Conservation (phyloP, 2,329 filamentous ascomycete species). For the Bipolaris sorokiniana region DNA sequence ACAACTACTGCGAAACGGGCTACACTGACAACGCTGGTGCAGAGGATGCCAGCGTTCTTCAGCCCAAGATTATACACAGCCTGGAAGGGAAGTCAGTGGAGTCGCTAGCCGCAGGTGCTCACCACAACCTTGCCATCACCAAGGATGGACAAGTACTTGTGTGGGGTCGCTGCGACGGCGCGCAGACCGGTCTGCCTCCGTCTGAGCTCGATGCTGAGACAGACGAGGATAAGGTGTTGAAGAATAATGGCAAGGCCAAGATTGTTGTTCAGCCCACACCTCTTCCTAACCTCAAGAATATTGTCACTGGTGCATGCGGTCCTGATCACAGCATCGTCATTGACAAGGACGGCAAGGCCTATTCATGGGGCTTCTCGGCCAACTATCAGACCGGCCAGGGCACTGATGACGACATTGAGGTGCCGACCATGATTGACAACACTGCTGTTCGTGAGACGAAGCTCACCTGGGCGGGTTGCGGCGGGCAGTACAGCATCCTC, state of each 20-base stretch:
- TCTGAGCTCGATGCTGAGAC: conserved; percentile 36
- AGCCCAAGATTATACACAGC: conserved; percentile 66
- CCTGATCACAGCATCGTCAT: conserved; percentile 77
- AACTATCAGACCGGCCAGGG: conserved; percentile 83
- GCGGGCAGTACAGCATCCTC: conserved; percentile 81
- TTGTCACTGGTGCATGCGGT: conserved; percentile 65
- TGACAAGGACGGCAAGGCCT: conserved; percentile 71
- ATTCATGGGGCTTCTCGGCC: conserved; percentile 79
- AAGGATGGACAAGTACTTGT: conserved; percentile 61
- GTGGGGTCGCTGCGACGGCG: conserved; percentile 67
- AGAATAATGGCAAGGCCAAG: conserved; percentile 67
- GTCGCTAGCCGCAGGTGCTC: conserved; percentile 72
- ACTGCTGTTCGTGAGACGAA: conserved; percentile 77
- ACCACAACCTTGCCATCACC: conserved; percentile 72
- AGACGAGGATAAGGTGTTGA: conserved; percentile 53
- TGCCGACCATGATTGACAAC: conserved; percentile 83
- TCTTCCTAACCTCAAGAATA: conserved; percentile 64
- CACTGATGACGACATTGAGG: conserved; percentile 76
- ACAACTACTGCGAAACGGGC: conserved; percentile 84
- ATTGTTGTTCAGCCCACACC: conserved; percentile 72
- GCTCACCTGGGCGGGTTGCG: conserved; percentile 80
- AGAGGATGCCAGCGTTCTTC: conserved; percentile 73
- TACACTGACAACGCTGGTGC: conserved; percentile 67
- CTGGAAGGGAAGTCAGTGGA: conserved; percentile 69
- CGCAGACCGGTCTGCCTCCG: conserved; percentile 56